These are phyloP conservation scores for Globisporangium parvum DNA, from an alignment of 352 stramenopile species.

Conservation along the genomic window DNA sequence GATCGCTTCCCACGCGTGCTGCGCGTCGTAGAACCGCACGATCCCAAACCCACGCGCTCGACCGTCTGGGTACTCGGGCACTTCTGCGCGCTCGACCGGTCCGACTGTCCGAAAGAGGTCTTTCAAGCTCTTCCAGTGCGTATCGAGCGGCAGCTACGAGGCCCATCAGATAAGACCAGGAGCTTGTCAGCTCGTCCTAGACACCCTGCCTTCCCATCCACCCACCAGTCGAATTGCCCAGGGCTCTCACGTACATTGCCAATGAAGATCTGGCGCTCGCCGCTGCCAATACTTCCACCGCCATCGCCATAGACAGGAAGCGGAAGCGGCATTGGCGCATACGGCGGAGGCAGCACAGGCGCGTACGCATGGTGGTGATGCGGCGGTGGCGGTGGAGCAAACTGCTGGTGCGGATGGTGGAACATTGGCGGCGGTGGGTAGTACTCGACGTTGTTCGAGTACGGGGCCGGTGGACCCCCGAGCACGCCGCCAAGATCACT, in stretches of 20 bases:
- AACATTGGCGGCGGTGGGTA: conserved; percentile 4
- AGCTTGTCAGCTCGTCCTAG: too few relatives aligned
- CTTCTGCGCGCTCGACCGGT: conserved; percentile 62
- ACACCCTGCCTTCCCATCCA: too few relatives aligned
- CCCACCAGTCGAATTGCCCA: too few relatives aligned
- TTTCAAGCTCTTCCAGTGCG: conserved; percentile 64
- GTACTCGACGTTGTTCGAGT: conserved; percentile 1
- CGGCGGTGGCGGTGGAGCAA: background rate
- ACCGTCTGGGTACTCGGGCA: conserved; percentile 49
- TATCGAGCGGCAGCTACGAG: conserved; percentile 68
- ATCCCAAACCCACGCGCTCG: conserved; percentile 66
- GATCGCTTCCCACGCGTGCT: conserved; percentile 52
- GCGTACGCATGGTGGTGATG: background rate
- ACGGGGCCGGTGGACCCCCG: background rate
- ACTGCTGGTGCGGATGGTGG: conserved; percentile 2
- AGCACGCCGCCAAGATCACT: too few relatives aligned
- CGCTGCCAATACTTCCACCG: conserved; percentile 10
- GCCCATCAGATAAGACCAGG: too few relatives aligned
- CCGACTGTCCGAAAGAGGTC: conserved; percentile 58
- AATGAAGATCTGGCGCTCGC: conserved; percentile 58
- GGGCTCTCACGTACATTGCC: conserved; percentile 76
- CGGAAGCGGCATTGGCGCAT: conserved; percentile 1
- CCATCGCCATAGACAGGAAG: background rate
- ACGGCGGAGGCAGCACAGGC: background rate
- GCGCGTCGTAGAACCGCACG: conserved; percentile 49